Conservation (phyloP, 345 rosid species). For the Hypericum androsaemum region DNA sequence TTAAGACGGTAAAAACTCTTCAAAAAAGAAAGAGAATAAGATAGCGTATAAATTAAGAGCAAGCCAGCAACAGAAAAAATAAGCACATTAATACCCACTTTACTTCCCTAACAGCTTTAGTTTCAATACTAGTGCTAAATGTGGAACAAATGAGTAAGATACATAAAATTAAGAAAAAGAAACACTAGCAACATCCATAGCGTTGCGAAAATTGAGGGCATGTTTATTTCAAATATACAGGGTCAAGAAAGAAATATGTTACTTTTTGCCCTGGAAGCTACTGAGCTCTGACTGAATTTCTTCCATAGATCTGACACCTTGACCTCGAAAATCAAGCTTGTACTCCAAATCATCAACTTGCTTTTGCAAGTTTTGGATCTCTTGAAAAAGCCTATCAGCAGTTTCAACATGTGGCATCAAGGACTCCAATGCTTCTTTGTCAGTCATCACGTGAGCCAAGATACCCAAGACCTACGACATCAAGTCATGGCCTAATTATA, state of each 20-base stretch:
- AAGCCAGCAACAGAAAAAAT: not conserved
- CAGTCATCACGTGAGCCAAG: conserved; percentile 75
- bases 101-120: too few species aligned
- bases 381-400: conserved; percentile 69
- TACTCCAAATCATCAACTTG: conserved; percentile 73
- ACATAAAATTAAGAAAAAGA: too few species aligned
- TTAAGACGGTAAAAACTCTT: too few species aligned
- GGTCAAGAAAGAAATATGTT: conserved; percentile 15
- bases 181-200: not conserved
- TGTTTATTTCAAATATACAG: not conserved
- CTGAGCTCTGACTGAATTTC: conserved; percentile 65
- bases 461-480: conserved; percentile 52
- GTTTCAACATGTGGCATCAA: conserved; percentile 77
- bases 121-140: too few species aligned
- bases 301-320: conserved; percentile 61
- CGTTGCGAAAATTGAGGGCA: conserved; percentile 3
- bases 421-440: conserved; percentile 67
- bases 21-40: not conserved
- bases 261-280: conserved; percentile 55
- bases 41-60: not conserved
- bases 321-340: conserved; percentile 81
- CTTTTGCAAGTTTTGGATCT: conserved; percentile 52
- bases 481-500: too few species aligned
- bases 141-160: too few species aligned
- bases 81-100: not conserved